Conservation (phyloP, 2,329 filamentous ascomycete species). For the Aureobasidium sp. region DNA sequence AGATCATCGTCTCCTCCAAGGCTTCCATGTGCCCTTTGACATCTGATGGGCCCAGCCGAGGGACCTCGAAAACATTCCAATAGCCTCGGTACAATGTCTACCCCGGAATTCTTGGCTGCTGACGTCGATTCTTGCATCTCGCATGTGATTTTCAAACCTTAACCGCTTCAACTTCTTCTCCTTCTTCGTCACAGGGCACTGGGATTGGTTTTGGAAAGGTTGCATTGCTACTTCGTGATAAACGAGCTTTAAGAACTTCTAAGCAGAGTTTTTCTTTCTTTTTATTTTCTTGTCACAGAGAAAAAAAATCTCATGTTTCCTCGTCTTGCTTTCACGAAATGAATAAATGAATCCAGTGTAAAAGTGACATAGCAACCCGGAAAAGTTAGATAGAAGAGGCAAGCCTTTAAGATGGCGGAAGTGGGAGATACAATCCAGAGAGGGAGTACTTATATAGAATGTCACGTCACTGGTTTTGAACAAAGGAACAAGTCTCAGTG, state of each 20-base stretch:
- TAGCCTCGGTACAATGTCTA: not conserved
- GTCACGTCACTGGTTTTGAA: too few species aligned
- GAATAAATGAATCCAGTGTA: not conserved
- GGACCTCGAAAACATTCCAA: not conserved
- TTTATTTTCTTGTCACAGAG: too few species aligned
- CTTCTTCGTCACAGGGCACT: not conserved
- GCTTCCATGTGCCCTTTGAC: not conserved
- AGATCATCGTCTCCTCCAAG: not conserved
- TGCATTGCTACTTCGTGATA: not conserved
- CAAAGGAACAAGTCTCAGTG: too few species aligned
- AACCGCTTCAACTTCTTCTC: not conserved
- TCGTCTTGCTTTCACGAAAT: too few species aligned
- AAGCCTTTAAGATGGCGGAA: too few species aligned
- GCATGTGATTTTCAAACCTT: conserved; percentile 1
- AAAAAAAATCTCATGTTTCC: too few species aligned
- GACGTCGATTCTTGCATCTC: not conserved
- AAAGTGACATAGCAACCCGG: not conserved
- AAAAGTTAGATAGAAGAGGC: too few species aligned
- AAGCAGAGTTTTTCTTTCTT: too few species aligned
- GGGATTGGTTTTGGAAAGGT: not conserved
- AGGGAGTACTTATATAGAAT: too few species aligned
- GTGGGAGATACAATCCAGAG: too few species aligned
- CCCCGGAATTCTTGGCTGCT: not conserved
- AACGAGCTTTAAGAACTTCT: too few species aligned
- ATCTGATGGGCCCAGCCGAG: not conserved